Evolutionary conservation across 129 eudicot species (phyloP), one percentile per base, ranked within the genome.

Genomic region (Sambucus nigra): DNA sequence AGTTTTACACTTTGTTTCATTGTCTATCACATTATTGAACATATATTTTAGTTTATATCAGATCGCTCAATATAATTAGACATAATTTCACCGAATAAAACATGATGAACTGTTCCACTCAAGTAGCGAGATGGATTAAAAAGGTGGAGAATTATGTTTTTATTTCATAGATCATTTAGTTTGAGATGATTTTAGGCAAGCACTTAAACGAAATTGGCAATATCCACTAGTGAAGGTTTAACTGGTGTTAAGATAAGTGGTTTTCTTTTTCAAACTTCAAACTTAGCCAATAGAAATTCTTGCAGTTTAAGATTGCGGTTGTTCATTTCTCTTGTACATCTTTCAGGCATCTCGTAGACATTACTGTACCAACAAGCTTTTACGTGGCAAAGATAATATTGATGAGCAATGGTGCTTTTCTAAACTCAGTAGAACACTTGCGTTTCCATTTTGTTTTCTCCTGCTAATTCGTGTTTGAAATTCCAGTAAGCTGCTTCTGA

Each of bases 331-430:
- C 40, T 48, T 21, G 17, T 7, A 53, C 16, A 56, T 51, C 52
- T 64, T 76, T 61, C 81, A 91, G 95, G 98, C 94, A 69, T 85
- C 98, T 53, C 72, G 95, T 65, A 91, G 82, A 67, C 88, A 82
- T 42, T 91, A 91, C 63, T 91, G 98, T 59, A 91, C 95, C 58
- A 91, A 85, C 21, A 20, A 60, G 46, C 59, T 61, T 22, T 53
- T 79, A 11, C 75, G 86, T 21, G 85, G 81, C 13, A 68, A 50
- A 27, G 89, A 75, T 45, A 82, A 85, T 55, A 68, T 91, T 49
- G 94, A 91, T 60, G 95, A 91, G 67, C 86, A 86, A 77, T 91
- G 98, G 98, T 85, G 50, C 46, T 48, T 45, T 28, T 39, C 31
- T 75, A 38, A 25, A 46, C 63, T 29, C 18, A 39, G 29, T 40